Evolutionary conservation across 2,329 filamentous ascomycete species (phyloP).

Genomic region (Mycocentrospora acerina): DNA sequence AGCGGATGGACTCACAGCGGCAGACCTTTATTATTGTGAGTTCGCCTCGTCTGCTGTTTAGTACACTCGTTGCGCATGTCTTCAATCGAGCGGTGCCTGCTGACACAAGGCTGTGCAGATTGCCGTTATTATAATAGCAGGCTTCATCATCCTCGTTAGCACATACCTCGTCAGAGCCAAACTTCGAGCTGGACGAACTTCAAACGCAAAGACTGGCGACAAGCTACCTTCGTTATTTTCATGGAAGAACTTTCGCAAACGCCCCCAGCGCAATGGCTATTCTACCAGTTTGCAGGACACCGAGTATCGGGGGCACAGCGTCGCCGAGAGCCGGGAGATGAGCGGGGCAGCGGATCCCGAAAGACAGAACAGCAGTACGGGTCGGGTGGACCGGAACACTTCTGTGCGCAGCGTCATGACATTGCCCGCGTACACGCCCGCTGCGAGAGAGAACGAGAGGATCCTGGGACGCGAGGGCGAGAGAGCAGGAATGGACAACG

Average conservation of each 20-base stretch:
- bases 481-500: conserved; percentile 84
- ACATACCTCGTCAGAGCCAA: conserved; percentile 34
- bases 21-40: conserved; percentile 34
- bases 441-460: conserved; percentile 73
- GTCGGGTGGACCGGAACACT: conserved; percentile 73
- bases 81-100: not conserved
- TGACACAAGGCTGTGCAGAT: conserved; percentile 23
- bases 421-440: conserved; percentile 77
- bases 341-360: conserved; percentile 32
- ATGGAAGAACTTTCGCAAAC: conserved; percentile 28
- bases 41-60: conserved; percentile 2
- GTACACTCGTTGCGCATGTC: not conserved
- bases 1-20: conserved; percentile 20
- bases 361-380: conserved; percentile 31
- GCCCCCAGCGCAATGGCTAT: conserved; percentile 32
- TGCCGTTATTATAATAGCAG: conserved; percentile 26
- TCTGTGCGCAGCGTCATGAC: conserved; percentile 94
- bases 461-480: conserved; percentile 89
- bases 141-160: conserved; percentile 36
- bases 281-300: conserved; percentile 39
- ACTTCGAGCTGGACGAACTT: conserved; percentile 22
- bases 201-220: conserved; percentile 16
- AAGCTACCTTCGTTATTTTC: conserved; percentile 37
- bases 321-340: conserved; percentile 32
- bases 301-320: conserved; percentile 25